phyloP scores from a whole-genome alignment of 352 stramenopile species.

The Sclerospora graminicola region DNA sequence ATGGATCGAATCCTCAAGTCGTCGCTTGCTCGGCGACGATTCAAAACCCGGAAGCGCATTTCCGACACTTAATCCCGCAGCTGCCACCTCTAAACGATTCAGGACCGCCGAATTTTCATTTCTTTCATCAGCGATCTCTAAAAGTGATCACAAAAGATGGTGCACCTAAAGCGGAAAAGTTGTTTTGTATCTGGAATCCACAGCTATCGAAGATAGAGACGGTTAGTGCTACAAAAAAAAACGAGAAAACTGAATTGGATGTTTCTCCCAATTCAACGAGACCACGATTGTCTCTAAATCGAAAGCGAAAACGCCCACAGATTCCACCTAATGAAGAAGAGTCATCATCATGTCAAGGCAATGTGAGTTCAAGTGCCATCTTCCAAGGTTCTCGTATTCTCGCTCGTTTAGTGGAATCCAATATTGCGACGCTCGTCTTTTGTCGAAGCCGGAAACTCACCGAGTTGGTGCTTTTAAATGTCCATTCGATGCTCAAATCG shows the following conservation, averaged over 20 bases:
- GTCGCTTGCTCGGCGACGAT: slow-evolving; percentile 96
- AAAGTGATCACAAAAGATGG: slow-evolving; percentile 84
- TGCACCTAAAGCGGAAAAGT: slow-evolving; percentile 84
- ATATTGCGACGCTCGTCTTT: slow-evolving; percentile 93
- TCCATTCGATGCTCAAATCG: slow-evolving; percentile 54
- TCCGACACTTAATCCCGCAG: slow-evolving; percentile 81
- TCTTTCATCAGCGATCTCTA: slow-evolving; percentile 45
- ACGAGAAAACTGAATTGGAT: too few relatives aligned
- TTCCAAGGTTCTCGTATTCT: slow-evolving; percentile 91
- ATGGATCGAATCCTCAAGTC: slow-evolving; percentile 80
- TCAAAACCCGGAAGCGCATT: slow-evolving; percentile 87
- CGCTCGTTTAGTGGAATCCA: slow-evolving; percentile 76
- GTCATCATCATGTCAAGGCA: too few relatives aligned
- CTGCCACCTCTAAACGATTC: slow-evolving; percentile 20
- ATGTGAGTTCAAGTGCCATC: slow-evolving; percentile 49
- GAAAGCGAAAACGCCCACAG: slow-evolving; percentile 17
- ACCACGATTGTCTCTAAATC: too few relatives aligned
- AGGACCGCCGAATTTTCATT: slow-evolving; percentile 37
- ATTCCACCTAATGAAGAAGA: background rate
- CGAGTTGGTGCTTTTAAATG: slow-evolving; percentile 86
- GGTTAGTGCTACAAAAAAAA: background rate
- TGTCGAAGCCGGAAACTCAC: slow-evolving; percentile 91
- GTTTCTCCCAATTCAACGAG: too few relatives aligned
- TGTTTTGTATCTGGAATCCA: slow-evolving; percentile 96
- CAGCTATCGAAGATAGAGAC: too few relatives aligned